phyloP scores from a whole-genome alignment of 2,329 filamentous ascomycete species.

The Pseudogymnoascus sp. region DNA sequence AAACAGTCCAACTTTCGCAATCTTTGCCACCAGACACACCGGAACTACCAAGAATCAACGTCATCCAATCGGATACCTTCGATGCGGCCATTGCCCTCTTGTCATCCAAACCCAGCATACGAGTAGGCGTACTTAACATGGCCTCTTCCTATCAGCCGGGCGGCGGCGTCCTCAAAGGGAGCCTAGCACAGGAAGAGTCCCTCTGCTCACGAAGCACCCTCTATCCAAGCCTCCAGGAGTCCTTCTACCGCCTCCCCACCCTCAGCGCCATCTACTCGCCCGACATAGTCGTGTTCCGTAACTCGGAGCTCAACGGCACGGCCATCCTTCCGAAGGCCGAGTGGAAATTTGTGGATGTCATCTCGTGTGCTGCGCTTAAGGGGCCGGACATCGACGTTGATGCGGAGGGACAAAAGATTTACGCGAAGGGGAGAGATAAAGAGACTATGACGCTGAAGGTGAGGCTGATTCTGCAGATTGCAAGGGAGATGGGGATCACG shows the following conservation, averaged over 20 bases:
- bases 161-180: constrained; percentile 55
- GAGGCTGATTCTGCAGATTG: constrained; percentile 31
- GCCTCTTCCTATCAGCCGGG: constrained; percentile 49
- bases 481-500: constrained; percentile 42
- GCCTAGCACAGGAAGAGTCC: constrained; percentile 60
- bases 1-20: background rate
- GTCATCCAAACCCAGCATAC: constrained; percentile 23
- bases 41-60: constrained; percentile 32
- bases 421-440: constrained; percentile 22
- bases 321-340: constrained; percentile 36
- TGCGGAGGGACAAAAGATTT: constrained; percentile 7
- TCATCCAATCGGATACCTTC: constrained; percentile 49
- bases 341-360: constrained; percentile 20
- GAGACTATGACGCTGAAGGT: constrained; percentile 25
- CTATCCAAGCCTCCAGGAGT: constrained; percentile 36
- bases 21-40: background rate
- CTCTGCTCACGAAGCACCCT: constrained; percentile 57
- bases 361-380: constrained; percentile 19
- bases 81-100: constrained; percentile 39
- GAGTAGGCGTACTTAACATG: constrained; percentile 57
- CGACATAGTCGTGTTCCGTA: constrained; percentile 49
- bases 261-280: constrained; percentile 50
- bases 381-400: constrained; percentile 14
- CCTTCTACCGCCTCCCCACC: constrained; percentile 25
- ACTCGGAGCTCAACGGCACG: constrained; percentile 32